Evolutionary conservation across 2,329 filamentous ascomycete genomes (phyloP), one percentile per base, ranked within the genome.

Genomic region (Phyllosticta citribraziliensis): DNA sequence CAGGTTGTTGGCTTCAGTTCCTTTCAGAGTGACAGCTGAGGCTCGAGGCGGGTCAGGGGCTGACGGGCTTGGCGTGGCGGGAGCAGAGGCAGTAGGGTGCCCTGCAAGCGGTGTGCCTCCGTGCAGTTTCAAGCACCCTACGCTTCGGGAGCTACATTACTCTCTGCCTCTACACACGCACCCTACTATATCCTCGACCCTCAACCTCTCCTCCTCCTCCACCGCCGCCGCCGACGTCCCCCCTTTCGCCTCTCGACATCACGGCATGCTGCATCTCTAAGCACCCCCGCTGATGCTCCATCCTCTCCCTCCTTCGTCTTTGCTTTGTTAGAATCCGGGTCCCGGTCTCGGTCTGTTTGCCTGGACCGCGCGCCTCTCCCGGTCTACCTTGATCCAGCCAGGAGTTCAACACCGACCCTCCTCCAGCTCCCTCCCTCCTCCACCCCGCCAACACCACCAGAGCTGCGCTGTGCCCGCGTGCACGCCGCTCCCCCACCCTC

Each of bases 401-500:
- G 59, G 59, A 61, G 59, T 57, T 35, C 52, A 19, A 53, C 52
- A 47, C 40, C 40, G 25, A 10, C 53, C 22, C 58, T 22, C 51
- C 58, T 56, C 58, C 58, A 24, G 24, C 58, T 33, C 52, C 35
- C 59, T 17, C 24, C 52, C 4, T 51, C 59, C 54, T 55, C 19
- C 53, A 51, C 24, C 58, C 53, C 47, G 19, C 53, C 50, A 19
- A 24, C 47, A 40, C 14, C 40, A 17, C 30, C 52, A 56, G 40
- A 60, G 54, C 58, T 56, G 50, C 59, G 10, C 54, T 33, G 50
- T 52, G 24, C 53, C 55, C 47, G 9, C 52, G 56, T 52, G 53
- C 60, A 35, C 55, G 40, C 30, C 25, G 20, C 63, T 56, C 59
- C 59, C 60, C 52, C 54, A 22, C 22, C 66, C 63, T 56, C 64